Base-by-base conservation (phyloP, 345 rosid genomes). In the Crucihimalaya himalaica region DNA sequence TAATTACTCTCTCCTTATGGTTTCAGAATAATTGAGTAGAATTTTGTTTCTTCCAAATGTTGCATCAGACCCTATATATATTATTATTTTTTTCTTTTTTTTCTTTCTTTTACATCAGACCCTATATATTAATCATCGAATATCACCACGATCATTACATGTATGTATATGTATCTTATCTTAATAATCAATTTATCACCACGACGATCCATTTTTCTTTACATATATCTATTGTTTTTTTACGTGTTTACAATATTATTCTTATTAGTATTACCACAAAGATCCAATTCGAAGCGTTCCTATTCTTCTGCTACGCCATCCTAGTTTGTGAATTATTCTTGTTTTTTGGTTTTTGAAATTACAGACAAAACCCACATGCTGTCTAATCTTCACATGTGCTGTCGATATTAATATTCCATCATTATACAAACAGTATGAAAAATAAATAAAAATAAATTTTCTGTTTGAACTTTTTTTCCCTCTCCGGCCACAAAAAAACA, bases 301-400 rank as follows among this genome's bases (percentile, higher is more conserved):
- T 54, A 34, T 18, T 63, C 70, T 62, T 55, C 47, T 67, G 35
- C 61, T 39, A 58, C 32, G 23, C 63, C 48, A n/a, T 63, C 63
- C 63, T 63, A 43, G 58, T 70, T 53, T 23, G 60, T 67, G 23
- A 76, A 76, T 55, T 70, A 69, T 63, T 68, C 63, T 43, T 68
- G 40, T 57, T 59, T 60, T 32, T 71, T 57, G 77, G 32, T 56
- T 51, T 54, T 64, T 48, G 61, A 70, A 79, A 77, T 79, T 73
- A 77, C 83, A 79, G 73, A 76, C 73, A 75, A 57, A 66, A 25
- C 72, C 73, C 84, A 86, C 87, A 83, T 79, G 88, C 75, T 66
- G 72, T 31, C 81, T 73, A 78, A 81, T 81, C 61, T 80, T 80
- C 81, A 85, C 71, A 84, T 81, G 85, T 66, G 78, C 69, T 78